Base-by-base conservation (phyloP, 805 yeast species). In the Metschnikowia picachoensis region DNA sequence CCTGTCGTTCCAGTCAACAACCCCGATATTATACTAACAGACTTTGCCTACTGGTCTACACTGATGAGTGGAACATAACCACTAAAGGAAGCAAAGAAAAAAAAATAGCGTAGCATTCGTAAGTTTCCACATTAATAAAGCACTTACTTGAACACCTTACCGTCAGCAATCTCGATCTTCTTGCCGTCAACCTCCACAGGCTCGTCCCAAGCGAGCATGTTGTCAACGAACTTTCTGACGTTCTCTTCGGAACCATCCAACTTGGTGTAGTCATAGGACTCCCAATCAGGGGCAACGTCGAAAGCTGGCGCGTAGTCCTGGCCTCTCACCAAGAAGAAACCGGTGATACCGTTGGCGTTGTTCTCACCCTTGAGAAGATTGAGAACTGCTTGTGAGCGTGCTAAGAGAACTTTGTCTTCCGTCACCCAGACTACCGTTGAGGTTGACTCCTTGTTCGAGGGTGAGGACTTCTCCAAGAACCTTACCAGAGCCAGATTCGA, bases 201-300 rank as follows among this genome's bases (percentile, higher is more conserved):
- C 78, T 89, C 82, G 72, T 92, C 99, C 98, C 98, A 92, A 60
- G 97, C 95, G 85, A 95, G 88, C 84, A 90, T 78, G 82, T 90
- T 87, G 73, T 87, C 78, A 61, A 94, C 71, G 65, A 88, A 87
- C 55, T 77, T 87, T 73, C 78, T 84, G 78, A 79, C 87, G 66
- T 80, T 94, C 58, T 79, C 81, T 59, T 80, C 80, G 61, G 89
- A 61, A 51, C 85, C 79, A 67, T 92, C 97, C 64, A 92, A 78
- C 77, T 87, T 83, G 66, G 81, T 74, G 86, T 80, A 89, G 49
- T 68, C 66, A 77, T 88, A 92, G 41, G 97, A 88, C 77, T 92
- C 98, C 95, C 96, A 90, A 76, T 94, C 99, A 72, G 99, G 97
- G 66, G 98, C 99, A 70, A 94, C 98, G 57, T 92, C 87, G 66